Evolutionary conservation across 352 stramenopile species (phyloP).

Genomic region (Phytopythium chamaehyphon): DNA sequence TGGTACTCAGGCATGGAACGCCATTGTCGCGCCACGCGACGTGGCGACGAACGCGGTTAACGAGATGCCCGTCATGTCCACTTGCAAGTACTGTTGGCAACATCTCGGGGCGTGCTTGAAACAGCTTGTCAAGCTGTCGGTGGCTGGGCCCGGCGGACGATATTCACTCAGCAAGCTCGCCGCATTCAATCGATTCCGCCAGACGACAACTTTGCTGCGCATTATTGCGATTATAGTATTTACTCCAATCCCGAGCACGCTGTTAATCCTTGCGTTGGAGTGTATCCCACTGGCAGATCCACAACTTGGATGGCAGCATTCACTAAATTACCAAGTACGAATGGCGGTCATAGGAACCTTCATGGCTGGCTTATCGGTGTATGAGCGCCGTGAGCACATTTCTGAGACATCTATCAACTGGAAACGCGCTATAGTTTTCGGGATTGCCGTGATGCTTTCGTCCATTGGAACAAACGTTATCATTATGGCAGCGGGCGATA

Average conservation of each 20-base stretch:
- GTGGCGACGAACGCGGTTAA: too few species aligned
- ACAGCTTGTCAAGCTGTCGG: too few species aligned
- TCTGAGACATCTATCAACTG: background rate
- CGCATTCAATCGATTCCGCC: conserved; percentile 6
- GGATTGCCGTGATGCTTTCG: too few species aligned
- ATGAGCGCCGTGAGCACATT: too few species aligned
- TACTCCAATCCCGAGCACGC: conserved; percentile 12
- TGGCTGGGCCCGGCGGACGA: background rate
- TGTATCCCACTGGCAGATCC: conserved; percentile 18
- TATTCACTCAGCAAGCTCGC: conserved; percentile 12
- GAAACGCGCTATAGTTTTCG: conserved; percentile 8
- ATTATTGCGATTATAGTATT: background rate
- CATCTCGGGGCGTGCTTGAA: too few species aligned
- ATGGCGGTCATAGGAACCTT: too few species aligned
- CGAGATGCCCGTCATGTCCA: too few species aligned
- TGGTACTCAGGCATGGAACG: too few species aligned
- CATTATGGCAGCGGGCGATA: conserved; percentile 4
- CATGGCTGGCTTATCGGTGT: too few species aligned
- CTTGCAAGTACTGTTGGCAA: too few species aligned
- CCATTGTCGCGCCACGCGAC: too few species aligned
- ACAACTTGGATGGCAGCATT: background rate
- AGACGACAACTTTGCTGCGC: background rate
- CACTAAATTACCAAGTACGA: background rate
- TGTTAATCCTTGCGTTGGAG: conserved; percentile 12
- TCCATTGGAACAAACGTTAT: conserved; percentile 12